Base-by-base conservation (phyloP, 176 grass and related monocot genomes). In the Bromus sterilis region DNA sequence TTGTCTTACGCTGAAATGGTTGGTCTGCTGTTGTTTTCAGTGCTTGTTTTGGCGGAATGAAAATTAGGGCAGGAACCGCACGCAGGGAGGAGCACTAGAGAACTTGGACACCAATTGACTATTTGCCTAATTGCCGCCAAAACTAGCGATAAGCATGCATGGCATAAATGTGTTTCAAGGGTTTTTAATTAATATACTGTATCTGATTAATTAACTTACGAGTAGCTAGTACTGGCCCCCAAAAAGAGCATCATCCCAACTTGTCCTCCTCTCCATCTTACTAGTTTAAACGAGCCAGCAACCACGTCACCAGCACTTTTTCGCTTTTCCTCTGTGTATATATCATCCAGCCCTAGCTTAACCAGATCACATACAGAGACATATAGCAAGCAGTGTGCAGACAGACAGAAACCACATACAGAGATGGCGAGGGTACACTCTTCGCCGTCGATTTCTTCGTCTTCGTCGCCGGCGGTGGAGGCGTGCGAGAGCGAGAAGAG, bases 341-440 rank as follows among this genome's bases (percentile, higher is more conserved):
- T 24, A 56, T 16, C 39, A 64, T 1, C 24, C 13, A 41, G 48
- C 64, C 78, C 64, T 80, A 55, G 77, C 59, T 15, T 68, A 55
- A 41, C 59, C 30, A 70, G 32, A 80, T 56, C 33, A 70, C 33
- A 14, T 41, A 41, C 20, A 68, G 9, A 40, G 11, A 40, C 35
- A n/a, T 32, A 35, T 32, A n/a, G n/a, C n/a, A n/a, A n/a, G n/a
- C 4, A 70, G 63, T 1, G 41, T 5, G 41, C 21, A 53, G 5
- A 8, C 44, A 31, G 16, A 35, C n/a, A n/a, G n/a, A 16, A 36
- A 13, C 2, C 23, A 8, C 5, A 11, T 0, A 16, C 20, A 48
- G 66, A 48, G 26, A 73, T 86, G 84, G 76, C 76, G 20, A 79
- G 67, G 56, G 76, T 86, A 11, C 66, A 86, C 56, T 85, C 83